phyloP scores from a whole-genome alignment of 1,284 basidiomycete species.

The Leccinum laetum region DNA sequence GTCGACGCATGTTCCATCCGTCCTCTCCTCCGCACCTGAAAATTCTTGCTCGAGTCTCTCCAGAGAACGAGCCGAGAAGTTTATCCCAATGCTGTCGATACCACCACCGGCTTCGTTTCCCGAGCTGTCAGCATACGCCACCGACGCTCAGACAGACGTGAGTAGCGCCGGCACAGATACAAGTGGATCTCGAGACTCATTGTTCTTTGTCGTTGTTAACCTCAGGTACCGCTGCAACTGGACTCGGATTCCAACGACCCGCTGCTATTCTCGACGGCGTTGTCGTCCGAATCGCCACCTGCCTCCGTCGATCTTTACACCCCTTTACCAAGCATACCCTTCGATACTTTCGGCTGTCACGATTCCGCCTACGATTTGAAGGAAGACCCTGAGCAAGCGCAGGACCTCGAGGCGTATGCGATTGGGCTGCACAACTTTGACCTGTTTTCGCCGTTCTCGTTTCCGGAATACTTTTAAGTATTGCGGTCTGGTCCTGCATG shows the following conservation, averaged over 20 bases:
- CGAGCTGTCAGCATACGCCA: neutral
- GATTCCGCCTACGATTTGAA: slow-evolving; percentile 7
- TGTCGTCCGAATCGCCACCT: neutral
- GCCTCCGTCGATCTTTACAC: slow-evolving; percentile 3
- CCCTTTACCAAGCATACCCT: slow-evolving; percentile 1
- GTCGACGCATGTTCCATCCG: slow-evolving; percentile 18
- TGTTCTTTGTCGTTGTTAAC: neutral
- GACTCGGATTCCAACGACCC: slow-evolving; percentile 10
- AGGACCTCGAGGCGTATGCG: slow-evolving; percentile 31
- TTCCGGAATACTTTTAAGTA: slow-evolving; percentile 20
- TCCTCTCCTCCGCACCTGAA: slow-evolving; percentile 16
- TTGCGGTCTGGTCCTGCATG: neutral
- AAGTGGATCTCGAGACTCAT: neutral
- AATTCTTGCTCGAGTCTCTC: slow-evolving; percentile 1
- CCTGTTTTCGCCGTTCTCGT: slow-evolving; percentile 26
- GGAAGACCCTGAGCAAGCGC: slow-evolving; percentile 23
- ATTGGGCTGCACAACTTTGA: slow-evolving; percentile 29
- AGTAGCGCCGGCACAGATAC: neutral
- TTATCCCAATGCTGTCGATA: neutral
- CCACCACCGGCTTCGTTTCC: neutral
- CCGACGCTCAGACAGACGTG: slow-evolving; percentile 13
- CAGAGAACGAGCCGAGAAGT: slow-evolving; percentile 1
- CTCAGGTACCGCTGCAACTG: neutral
- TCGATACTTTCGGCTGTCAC: slow-evolving; percentile 1
- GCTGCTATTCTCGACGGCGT: neutral